Conservation (phyloP, 1,139 yeast genomes). For the Candida tropicalis region DNA sequence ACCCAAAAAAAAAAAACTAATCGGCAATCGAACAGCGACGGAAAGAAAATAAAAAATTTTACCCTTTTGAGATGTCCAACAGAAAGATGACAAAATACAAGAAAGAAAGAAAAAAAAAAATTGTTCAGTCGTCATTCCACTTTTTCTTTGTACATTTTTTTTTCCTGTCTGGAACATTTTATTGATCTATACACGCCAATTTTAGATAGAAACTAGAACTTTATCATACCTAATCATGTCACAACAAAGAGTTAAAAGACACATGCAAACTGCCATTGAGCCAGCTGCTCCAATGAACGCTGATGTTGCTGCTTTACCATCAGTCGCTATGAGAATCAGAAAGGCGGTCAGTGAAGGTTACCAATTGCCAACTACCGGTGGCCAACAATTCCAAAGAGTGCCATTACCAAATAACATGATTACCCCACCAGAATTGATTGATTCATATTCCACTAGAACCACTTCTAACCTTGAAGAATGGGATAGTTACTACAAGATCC, state of each 20-base stretch:
- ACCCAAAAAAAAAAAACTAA: neutral
- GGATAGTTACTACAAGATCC: slow-evolving; percentile 19
- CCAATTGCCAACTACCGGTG: slow-evolving; percentile 22
- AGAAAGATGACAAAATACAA: neutral
- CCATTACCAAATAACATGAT: slow-evolving; percentile 53
- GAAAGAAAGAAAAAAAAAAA: neutral
- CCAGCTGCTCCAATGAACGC: slow-evolving; percentile 10
- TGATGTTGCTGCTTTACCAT: slow-evolving; percentile 37
- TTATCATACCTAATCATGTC: slow-evolving; percentile 8
- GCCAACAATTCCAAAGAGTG: slow-evolving; percentile 36
- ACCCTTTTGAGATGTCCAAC: neutral
- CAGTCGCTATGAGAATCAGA: slow-evolving; percentile 72
- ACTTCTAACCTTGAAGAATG: slow-evolving; percentile 19
- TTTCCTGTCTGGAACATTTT: neutral
- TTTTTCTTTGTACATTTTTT: slow-evolving; percentile 4
- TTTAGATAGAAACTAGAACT: neutral
- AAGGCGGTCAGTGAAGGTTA: slow-evolving; percentile 69
- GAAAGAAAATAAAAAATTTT: neutral
- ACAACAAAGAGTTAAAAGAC: slow-evolving; percentile 15
- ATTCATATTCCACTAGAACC: slow-evolving; percentile 41
- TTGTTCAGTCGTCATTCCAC: slow-evolving; percentile 6
- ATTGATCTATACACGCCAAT: slow-evolving; percentile 1
- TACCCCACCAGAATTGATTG: slow-evolving; percentile 44
- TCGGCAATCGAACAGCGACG: neutral
- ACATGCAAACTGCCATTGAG: slow-evolving; percentile 13